Base-by-base conservation (phyloP, 805 yeast species). In the Lipomyces kockii region DNA sequence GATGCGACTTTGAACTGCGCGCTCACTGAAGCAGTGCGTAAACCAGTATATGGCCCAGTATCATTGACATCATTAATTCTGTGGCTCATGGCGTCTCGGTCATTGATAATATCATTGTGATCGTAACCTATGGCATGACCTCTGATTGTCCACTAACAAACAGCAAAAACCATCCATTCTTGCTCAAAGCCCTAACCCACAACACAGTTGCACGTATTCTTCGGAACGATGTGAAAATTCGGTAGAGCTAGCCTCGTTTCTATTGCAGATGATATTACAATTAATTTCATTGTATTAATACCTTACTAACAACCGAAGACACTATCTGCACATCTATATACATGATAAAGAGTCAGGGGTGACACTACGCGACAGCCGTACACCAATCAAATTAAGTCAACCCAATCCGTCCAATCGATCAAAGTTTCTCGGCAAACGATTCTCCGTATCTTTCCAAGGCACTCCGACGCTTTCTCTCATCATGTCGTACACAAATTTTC, bases 401-500 rank as follows among this genome's bases (percentile, higher is more conserved):
- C 1, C 43, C 12, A 12, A 37, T 12, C 17, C 43, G 17, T 43
- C 49, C 39, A 7, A n/a, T 43, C 49, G 14, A 43, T 43, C 22
- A 43, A 52, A 52, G 20, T 49, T 52, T 14, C 71, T 55, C 46
- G 71, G 71, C 35, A 69, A 32, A 46, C 66, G 51, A 32, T 57
- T 69, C 60, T 69, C 72, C 2, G 61, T 60, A 27, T 52, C 52
- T n/a, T 39, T 32, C 69, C 69, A 63, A 12, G 68, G 71, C 32
- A 52, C 51, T 12, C 68, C 68, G 11, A 60, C 55, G 6, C 43
- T 22, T 39, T 69, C 64, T 52, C 72, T 52, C 72, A 69, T 69
- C 65, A 69, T 49, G 64, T 69, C 72, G 37, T 63, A 69, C 20
- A 69, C 35, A 71, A 71, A 69, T 22, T 55, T 32, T 3, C 72